These are phyloP conservation scores for Solanum lignicaule DNA, from an alignment of 257 asterid species.

Conservation along the genomic window DNA sequence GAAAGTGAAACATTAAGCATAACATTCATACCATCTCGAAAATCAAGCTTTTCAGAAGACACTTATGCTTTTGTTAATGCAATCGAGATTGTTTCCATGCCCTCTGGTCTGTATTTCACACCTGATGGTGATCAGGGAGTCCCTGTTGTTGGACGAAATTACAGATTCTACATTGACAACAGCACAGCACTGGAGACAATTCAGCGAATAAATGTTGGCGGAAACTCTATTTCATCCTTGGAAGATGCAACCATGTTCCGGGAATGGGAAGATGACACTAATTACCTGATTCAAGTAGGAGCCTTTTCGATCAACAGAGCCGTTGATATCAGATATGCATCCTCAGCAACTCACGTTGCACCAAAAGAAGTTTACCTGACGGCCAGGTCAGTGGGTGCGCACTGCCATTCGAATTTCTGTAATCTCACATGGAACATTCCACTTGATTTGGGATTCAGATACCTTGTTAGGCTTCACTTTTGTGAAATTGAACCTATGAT, in stretches of 20 bases:
- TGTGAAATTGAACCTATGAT: conserved; percentile 21
- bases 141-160: conserved; percentile 35
- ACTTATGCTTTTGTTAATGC: conserved; percentile 45
- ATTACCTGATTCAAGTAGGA: conserved; percentile 24
- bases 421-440: conserved; percentile 44
- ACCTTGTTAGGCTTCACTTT: conserved; percentile 57
- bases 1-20: conserved; percentile 20
- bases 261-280: conserved; percentile 41
- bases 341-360: conserved; percentile 14
- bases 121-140: conserved; percentile 30
- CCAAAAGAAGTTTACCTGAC: conserved; percentile 12
- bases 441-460: conserved; percentile 51
- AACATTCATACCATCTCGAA: conserved; percentile 27
- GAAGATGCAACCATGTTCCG: conserved; percentile 50
- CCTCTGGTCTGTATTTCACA: conserved; percentile 28
- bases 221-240: conserved; percentile 34
- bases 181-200: conserved; percentile 55
- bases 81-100: conserved; percentile 35
- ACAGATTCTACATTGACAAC: conserved; percentile 46
- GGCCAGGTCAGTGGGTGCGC: conserved; percentile 18
- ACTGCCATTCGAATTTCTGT: not conserved
- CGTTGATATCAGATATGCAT: conserved; percentile 8
- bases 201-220: conserved; percentile 48
- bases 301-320: conserved; percentile 16
- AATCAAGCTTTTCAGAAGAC: not conserved